Evolutionary conservation across 768 basidiomycete species (phyloP).

Genomic region (Cantharellus anzutake): DNA sequence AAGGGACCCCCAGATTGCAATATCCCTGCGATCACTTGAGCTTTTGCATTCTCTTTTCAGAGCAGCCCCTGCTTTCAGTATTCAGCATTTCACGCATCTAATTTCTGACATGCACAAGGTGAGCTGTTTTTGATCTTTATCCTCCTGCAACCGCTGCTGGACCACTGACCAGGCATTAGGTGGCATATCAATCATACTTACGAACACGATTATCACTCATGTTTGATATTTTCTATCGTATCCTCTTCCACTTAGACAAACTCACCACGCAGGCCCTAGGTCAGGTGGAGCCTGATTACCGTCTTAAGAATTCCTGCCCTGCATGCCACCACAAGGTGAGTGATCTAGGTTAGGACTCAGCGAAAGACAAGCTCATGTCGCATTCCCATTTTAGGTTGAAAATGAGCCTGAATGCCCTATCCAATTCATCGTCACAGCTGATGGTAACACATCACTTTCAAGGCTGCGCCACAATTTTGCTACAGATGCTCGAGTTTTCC

Average conservation of each 20-base stretch:
- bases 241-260: conserved; percentile 11
- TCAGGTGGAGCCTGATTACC: conserved; percentile 17
- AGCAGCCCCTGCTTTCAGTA: conserved; percentile 8
- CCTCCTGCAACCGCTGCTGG: no score
- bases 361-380: background rate
- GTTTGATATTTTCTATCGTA: conserved; percentile 21
- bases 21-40: background rate
- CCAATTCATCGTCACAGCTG: background rate
- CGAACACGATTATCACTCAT: conserved; percentile 14
- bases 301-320: conserved; percentile 19
- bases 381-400: no score
- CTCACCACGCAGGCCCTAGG: conserved; percentile 14
- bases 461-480: background rate
- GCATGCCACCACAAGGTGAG: conserved; percentile 15
- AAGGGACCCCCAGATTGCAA: background rate
- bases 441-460: background rate
- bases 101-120: conserved; percentile 14
- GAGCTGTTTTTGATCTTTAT: conserved; percentile 1
- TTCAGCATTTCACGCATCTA: conserved; percentile 14
- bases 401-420: no score
- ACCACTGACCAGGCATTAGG: conserved; percentile 7
- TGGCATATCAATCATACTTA: conserved; percentile 12
- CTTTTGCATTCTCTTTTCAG: background rate
- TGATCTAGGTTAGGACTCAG: background rate
- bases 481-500: background rate